Percentiles rank a stretch among this genome's conserved stretches.
Evolutionary conservation across 176 grass and related monocot genomes (phyloP).

Genomic region (Cenchrus fungigraminus): DNA sequence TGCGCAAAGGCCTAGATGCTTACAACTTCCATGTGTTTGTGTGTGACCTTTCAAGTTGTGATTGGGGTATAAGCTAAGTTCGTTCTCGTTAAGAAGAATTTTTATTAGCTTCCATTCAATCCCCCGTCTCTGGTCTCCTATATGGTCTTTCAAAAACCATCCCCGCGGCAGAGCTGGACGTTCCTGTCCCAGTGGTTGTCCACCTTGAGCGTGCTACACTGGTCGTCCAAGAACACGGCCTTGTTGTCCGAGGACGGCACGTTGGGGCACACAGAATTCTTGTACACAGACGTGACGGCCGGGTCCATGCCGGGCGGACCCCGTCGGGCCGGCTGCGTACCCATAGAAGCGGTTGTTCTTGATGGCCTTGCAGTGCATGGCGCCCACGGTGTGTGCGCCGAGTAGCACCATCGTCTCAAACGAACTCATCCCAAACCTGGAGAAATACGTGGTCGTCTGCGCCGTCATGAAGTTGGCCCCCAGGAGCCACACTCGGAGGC

Average conservation of each 20-base stretch:
- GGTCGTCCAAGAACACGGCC: constrained; percentile 34
- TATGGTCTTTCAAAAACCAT: too few relatives aligned
- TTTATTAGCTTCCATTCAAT: too few relatives aligned
- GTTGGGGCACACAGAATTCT: constrained; percentile 35
- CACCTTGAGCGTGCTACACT: constrained; percentile 29
- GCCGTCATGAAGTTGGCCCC: constrained; percentile 11
- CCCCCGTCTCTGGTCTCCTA: too few relatives aligned
- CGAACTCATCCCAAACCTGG: constrained; percentile 16
- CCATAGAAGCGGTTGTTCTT: constrained; percentile 44
- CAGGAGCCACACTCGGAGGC: constrained; percentile 41
- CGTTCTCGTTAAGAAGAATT: too few relatives aligned
- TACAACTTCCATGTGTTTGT: too few relatives aligned
- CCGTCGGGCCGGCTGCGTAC: constrained; percentile 39
- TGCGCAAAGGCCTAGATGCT: too few relatives aligned
- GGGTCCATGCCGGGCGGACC: neutral
- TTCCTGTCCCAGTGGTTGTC: constrained; percentile 58
- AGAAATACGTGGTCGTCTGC: constrained; percentile 36
- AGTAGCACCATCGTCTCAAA: constrained; percentile 55
- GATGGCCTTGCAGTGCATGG: constrained; percentile 47
- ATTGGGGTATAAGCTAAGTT: too few relatives aligned
- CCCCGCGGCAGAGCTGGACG: constrained; percentile 24
- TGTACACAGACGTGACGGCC: constrained; percentile 1
- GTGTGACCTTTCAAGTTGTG: too few relatives aligned
- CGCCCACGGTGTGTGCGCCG: constrained; percentile 57
- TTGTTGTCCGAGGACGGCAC: constrained; percentile 19